These are phyloP conservation scores for Penicillium odoratum DNA, from an alignment of 495 filamentous ascomycete genomes.

Conservation along the genomic window DNA sequence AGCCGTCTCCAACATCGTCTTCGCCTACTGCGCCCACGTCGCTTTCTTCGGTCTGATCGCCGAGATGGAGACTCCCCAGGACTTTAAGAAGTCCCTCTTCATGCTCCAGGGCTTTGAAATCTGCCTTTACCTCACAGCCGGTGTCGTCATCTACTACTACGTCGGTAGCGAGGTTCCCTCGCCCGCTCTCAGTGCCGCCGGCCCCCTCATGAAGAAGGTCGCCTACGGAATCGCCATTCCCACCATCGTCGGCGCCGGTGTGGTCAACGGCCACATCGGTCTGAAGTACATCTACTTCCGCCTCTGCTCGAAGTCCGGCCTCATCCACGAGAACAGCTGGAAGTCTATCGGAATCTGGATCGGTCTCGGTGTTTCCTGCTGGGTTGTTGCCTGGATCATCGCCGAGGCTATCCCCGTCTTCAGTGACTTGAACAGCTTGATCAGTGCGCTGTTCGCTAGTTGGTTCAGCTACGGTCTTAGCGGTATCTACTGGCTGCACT, in stretches of 20 bases:
- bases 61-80: constrained; percentile 68
- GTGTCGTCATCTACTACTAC: constrained; percentile 71
- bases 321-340: constrained; percentile 56
- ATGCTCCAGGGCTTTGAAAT: constrained; percentile 66
- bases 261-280: constrained; percentile 66
- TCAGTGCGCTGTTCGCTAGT: constrained; percentile 40
- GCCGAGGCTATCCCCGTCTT: constrained; percentile 70
- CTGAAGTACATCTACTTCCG: constrained; percentile 68
- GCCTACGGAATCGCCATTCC: constrained; percentile 79
- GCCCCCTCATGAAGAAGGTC: constrained; percentile 63
- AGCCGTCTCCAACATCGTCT: constrained; percentile 53
- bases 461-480: constrained; percentile 48
- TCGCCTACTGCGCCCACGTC: constrained; percentile 63
- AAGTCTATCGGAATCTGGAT: constrained; percentile 52
- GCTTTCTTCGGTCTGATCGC: constrained; percentile 76
- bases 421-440: constrained; percentile 56
- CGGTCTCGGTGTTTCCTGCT: constrained; percentile 53
- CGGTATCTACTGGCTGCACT: constrained; percentile 45
- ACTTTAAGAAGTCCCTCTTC: constrained; percentile 67
- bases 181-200: constrained; percentile 70
- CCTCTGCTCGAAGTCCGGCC: constrained; percentile 51
- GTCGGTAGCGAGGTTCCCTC: constrained; percentile 64
- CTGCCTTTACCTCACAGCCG: constrained; percentile 65
- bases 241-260: constrained; percentile 66
- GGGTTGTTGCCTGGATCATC: constrained; percentile 66